Evolutionary conservation across 1,284 basidiomycete genomes (phyloP).

Genomic region (Apiotrichum akiyoshidainum): DNA sequence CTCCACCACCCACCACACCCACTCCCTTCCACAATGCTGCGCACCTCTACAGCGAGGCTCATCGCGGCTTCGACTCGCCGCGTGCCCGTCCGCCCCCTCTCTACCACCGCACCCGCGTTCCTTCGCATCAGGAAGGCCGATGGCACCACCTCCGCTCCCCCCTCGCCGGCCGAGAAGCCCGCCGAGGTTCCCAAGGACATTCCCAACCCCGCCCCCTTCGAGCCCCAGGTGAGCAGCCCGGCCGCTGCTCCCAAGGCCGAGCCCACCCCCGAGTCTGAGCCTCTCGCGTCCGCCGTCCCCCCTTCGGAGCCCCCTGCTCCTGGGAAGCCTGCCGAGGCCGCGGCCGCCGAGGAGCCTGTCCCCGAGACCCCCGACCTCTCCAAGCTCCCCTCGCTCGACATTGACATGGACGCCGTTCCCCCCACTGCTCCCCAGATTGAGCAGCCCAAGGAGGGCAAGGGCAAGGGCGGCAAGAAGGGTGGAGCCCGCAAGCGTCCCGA

Average conservation of each 20-base stretch:
- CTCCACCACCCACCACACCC: neutral
- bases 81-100: slow-evolving; percentile 12
- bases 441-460: slow-evolving; percentile 28
- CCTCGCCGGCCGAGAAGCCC: slow-evolving; percentile 33
- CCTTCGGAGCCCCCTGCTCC: slow-evolving; percentile 24
- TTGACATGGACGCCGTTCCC: slow-evolving; percentile 39
- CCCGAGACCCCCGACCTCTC: slow-evolving; percentile 36
- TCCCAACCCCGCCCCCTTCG: slow-evolving; percentile 24
- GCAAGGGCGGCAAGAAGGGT: slow-evolving; percentile 17
- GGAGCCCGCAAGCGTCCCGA: slow-evolving; percentile 36
- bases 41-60: slow-evolving; percentile 14
- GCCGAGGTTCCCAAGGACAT: slow-evolving; percentile 28
- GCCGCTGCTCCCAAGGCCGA: neutral
- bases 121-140: slow-evolving; percentile 23
- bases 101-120: slow-evolving; percentile 8
- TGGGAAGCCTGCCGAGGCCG: slow-evolving; percentile 2
- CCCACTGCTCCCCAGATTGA: slow-evolving; percentile 25
- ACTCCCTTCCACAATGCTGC: slow-evolving; percentile 10
- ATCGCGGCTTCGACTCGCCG: slow-evolving; percentile 4
- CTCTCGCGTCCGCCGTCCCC: slow-evolving; percentile 5
- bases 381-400: slow-evolving; percentile 50
- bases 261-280: slow-evolving; percentile 3
- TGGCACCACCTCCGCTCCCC: slow-evolving; percentile 6
- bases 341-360: slow-evolving; percentile 11
- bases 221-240: slow-evolving; percentile 23